Percentiles rank a stretch among this genome's conserved stretches.
These are phyloP conservation scores for Aspergillus neoniger DNA, from an alignment of 2,329 filamentous ascomycete genomes.

Conservation along the genomic window DNA sequence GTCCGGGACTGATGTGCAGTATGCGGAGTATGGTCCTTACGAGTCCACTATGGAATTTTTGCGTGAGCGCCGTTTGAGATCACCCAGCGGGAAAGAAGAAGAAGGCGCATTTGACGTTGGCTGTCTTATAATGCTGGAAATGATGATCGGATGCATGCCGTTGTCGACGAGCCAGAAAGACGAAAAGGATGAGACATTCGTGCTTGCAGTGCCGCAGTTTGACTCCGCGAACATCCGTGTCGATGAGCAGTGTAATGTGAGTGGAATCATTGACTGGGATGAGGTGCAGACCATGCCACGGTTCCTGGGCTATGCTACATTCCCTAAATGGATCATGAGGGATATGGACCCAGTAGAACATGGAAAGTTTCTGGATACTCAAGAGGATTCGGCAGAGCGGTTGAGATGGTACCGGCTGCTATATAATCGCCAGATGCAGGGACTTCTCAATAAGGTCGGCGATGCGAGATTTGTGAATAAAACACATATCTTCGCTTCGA, in stretches of 20 bases:
- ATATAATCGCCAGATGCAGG: constrained; percentile 7
- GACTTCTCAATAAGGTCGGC: background rate
- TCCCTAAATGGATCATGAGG: constrained; percentile 3
- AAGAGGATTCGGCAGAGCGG: constrained; percentile 1
- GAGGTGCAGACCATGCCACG: constrained; percentile 7
- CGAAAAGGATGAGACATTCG: background rate
- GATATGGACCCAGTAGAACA: background rate
- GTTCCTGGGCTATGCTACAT: constrained; percentile 2
- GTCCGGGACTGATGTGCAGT: background rate
- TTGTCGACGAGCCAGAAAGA: background rate
- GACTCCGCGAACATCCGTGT: background rate
- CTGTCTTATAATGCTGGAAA: constrained; percentile 2
- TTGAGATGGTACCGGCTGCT: constrained; percentile 1
- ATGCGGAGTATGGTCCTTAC: constrained; percentile 1
- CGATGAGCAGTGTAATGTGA: constrained; percentile 1
- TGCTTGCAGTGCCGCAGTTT: background rate
- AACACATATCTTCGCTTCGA: background rate
- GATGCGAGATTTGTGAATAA: constrained; percentile 4
- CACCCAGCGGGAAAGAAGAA: background rate
- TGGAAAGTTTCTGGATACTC: background rate
- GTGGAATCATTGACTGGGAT: constrained; percentile 5
- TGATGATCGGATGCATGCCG: constrained; percentile 5
- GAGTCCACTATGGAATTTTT: background rate
- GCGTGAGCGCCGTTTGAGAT: background rate
- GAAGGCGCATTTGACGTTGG: background rate